These are phyloP conservation scores for Kodamaea sp. DNA, from an alignment of 1,139 yeast species.

Conservation along the genomic window DNA sequence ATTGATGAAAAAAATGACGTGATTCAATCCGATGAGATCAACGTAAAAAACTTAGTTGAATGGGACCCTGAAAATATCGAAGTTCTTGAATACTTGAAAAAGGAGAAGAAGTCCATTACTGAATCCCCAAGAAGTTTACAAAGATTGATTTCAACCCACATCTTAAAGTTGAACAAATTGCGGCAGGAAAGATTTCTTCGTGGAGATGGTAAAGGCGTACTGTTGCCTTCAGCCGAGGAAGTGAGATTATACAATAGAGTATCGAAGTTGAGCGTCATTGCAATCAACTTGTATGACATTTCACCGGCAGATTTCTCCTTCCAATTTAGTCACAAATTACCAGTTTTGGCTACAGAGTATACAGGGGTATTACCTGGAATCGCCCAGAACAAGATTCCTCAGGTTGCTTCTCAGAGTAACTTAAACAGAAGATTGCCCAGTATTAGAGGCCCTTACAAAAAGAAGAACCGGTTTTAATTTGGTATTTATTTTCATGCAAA, in stretches of 20 bases:
- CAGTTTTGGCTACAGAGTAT: slow-evolving; percentile 73
- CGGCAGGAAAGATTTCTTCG: slow-evolving; percentile 58
- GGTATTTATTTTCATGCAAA: no score
- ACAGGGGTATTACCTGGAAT: slow-evolving; percentile 79
- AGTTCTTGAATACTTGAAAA: slow-evolving; percentile 27
- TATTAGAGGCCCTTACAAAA: slow-evolving; percentile 43
- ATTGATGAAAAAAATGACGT: slow-evolving; percentile 6
- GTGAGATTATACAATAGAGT: slow-evolving; percentile 43
- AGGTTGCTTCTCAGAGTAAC: slow-evolving; percentile 5
- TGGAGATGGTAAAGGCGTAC: slow-evolving; percentile 30
- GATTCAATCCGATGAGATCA: slow-evolving; percentile 19
- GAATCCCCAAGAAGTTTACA: slow-evolving; percentile 38
- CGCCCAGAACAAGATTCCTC: slow-evolving; percentile 23
- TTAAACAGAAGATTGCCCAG: slow-evolving; percentile 35
- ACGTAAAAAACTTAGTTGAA: slow-evolving; percentile 34
- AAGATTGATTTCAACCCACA: slow-evolving; percentile 53
- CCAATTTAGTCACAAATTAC: slow-evolving; percentile 49
- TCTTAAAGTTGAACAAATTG: slow-evolving; percentile 60
- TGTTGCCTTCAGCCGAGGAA: slow-evolving; percentile 33
- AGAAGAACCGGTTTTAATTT: slow-evolving; percentile 27
- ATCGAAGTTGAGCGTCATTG: slow-evolving; percentile 33
- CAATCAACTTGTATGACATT: slow-evolving; percentile 30
- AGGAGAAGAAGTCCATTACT: slow-evolving; percentile 25
- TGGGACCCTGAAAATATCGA: slow-evolving; percentile 41
- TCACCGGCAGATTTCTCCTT: slow-evolving; percentile 33